phyloP scores from a whole-genome alignment of 768 basidiomycete genomes.

The Lanmaoa rubissima region DNA sequence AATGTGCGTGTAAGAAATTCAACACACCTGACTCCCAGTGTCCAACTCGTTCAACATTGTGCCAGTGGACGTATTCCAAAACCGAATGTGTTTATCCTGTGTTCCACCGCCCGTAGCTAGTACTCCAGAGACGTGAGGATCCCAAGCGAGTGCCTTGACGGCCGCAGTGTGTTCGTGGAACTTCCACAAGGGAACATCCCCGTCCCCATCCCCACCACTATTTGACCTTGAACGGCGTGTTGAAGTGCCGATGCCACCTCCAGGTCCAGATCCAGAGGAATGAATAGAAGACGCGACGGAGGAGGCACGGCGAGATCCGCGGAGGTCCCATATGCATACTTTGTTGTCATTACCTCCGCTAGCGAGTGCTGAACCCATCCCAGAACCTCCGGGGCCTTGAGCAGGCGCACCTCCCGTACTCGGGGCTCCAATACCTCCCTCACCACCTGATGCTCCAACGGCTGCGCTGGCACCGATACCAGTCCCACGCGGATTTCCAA shows the following conservation, averaged over 20 bases:
- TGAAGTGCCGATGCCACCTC: conserved; percentile 25
- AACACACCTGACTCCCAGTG: conserved; percentile 87
- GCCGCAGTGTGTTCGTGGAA: conserved; percentile 97
- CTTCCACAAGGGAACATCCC: conserved; percentile 79
- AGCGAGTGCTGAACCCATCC: conserved; percentile 61
- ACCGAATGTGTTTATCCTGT: conserved; percentile 97
- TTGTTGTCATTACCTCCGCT: conserved; percentile 99
- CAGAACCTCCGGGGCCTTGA: conserved; percentile 30
- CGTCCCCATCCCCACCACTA: conserved; percentile 31
- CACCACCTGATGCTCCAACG: conserved; percentile 26
- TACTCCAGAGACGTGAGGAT: conserved; percentile 88
- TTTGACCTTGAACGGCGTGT: conserved; percentile 25
- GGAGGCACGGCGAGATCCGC: conserved; percentile 51
- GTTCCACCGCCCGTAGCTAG: conserved; percentile 96
- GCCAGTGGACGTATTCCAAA: conserved; percentile 93
- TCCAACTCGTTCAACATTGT: conserved; percentile 84
- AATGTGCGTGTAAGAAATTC: background rate
- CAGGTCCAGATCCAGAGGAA: conserved; percentile 30
- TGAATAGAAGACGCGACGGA: conserved; percentile 25
- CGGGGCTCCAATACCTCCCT: conserved; percentile 21
- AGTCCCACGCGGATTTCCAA: conserved; percentile 24
- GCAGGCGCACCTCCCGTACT: conserved; percentile 24
- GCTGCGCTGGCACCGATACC: conserved; percentile 2
- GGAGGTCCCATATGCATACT: conserved; percentile 94
- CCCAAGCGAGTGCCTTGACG: conserved; percentile 98